phyloP scores from a whole-genome alignment of 352 stramenopile species.

The Phytopythium helicoides region DNA sequence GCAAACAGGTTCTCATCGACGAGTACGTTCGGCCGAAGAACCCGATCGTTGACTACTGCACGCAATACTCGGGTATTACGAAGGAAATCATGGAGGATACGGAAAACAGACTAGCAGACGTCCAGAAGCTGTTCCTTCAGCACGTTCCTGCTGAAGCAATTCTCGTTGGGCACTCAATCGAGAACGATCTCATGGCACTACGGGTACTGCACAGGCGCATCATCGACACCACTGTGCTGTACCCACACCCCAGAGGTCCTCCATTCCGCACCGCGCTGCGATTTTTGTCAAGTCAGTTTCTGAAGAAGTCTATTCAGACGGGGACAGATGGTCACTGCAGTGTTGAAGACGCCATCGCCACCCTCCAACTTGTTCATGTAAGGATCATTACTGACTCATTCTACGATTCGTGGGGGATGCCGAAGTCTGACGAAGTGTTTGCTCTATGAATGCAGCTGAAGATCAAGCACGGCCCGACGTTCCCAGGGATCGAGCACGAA shows the following conservation, averaged over 20 bases:
- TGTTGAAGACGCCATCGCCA: conserved; percentile 75
- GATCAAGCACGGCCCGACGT: conserved; percentile 69
- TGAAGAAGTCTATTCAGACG: conserved; percentile 74
- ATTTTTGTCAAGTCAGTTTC: conserved; percentile 69
- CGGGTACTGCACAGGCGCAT: conserved; percentile 66
- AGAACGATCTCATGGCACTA: conserved; percentile 81
- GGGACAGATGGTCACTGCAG: conserved; percentile 74
- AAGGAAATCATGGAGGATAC: conserved; percentile 74
- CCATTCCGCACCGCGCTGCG: conserved; percentile 76
- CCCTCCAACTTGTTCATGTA: conserved; percentile 65
- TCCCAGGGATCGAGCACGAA: conserved; percentile 67
- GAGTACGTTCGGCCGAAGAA: conserved; percentile 80
- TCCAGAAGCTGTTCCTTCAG: conserved; percentile 60
- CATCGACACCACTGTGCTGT: conserved; percentile 83
- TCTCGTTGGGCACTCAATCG: conserved; percentile 86
- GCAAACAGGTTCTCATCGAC: conserved; percentile 57
- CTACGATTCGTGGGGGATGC: neutral
- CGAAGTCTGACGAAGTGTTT: neutral
- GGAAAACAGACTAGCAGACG: conserved; percentile 52
- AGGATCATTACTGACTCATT: neutral
- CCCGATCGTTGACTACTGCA: conserved; percentile 87
- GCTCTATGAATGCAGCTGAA: conserved; percentile 46
- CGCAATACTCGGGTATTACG: conserved; percentile 84
- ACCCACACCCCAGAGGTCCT: conserved; percentile 74
- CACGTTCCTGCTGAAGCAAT: conserved; percentile 69